phyloP scores from a whole-genome alignment of 2,329 filamentous ascomycete species.

The Cryphonectria parasitica region DNA sequence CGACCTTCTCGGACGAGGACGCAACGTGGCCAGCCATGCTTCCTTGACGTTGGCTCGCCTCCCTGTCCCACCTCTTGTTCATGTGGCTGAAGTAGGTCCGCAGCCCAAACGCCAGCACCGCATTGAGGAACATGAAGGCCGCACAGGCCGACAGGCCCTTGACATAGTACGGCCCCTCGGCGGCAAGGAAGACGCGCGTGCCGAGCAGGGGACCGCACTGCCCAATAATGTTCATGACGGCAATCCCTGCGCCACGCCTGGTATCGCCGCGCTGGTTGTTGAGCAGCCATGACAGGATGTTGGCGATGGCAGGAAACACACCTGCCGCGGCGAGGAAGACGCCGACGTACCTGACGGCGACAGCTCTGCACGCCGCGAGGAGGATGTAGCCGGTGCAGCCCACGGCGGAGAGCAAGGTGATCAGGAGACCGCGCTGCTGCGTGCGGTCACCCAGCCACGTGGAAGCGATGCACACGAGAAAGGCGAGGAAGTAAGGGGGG shows the following conservation, averaged over 20 bases:
- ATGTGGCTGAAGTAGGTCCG: constrained; percentile 40
- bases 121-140: constrained; percentile 48
- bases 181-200: constrained; percentile 63
- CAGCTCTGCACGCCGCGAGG: constrained; percentile 57
- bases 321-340: constrained; percentile 51
- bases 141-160: constrained; percentile 46
- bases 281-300: constrained; percentile 71
- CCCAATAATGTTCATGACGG: constrained; percentile 64
- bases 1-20: not conserved
- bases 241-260: constrained; percentile 65
- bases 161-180: constrained; percentile 42
- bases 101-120: constrained; percentile 40
- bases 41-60: constrained; percentile 28
- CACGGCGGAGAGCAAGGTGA: constrained; percentile 58
- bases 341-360: constrained; percentile 49
- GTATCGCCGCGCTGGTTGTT: constrained; percentile 73
- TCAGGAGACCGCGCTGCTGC: constrained; percentile 65
- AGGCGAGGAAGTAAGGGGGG: constrained; percentile 71
- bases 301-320: constrained; percentile 67
- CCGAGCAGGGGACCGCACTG: constrained; percentile 67
- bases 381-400: constrained; percentile 68
- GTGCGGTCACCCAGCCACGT: constrained; percentile 69
- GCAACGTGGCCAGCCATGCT: constrained; percentile 4
- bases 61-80: constrained; percentile 40
- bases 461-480: constrained; percentile 62